Base-by-base conservation (phyloP, 2,329 filamentous ascomycete species). In the Xylariales sp. region DNA sequence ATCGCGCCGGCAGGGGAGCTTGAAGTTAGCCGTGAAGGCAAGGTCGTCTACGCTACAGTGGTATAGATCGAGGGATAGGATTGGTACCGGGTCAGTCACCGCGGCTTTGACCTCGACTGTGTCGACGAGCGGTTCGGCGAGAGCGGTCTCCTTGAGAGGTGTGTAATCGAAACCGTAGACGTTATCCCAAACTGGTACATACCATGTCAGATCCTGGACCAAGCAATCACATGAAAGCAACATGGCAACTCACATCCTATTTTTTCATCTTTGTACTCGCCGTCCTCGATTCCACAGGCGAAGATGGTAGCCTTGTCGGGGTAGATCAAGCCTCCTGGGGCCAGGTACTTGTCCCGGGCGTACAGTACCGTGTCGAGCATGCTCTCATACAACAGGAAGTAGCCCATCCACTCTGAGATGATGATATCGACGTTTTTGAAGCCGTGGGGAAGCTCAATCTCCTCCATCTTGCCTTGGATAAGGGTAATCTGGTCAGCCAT, bases 381-480 rank as follows among this genome's bases (percentile, higher is more conserved):
- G 79, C 80, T 87, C 80, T 98, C 93, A 70, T 98, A 98, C 47
- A 98, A 82, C 40, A 98, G 73, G 74, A 97, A 97, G 73, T 98
- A 98, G 24, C 93, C 93, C 93, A 98, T 98, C 93, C 93, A 98
- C 74, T 98, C 93, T 2, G 91, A 97, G 64, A 98, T 95, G 70
- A 98, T 98, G 63, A 98, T 98, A 62, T 98, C 93, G 51, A 98
- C 93, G 70, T 97, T 87, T 59, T 88, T 85, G 68, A 86, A 95
- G n/a, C n/a, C n/a, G n/a, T n/a, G n/a, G 15, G 93, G 93, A 48
- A 98, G 75, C 59, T 86, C 75, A 33, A 98, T 89, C 71, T 98
- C 93, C 73, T 98, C 93, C 93, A 98, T 98, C 80, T 98, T 98
- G 64, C 93, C 93, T 73, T 97, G 93, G 50, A 98, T 80, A 46